Conservation (phyloP, 176 grass and related monocot species). For the Aegilops speltoides region DNA sequence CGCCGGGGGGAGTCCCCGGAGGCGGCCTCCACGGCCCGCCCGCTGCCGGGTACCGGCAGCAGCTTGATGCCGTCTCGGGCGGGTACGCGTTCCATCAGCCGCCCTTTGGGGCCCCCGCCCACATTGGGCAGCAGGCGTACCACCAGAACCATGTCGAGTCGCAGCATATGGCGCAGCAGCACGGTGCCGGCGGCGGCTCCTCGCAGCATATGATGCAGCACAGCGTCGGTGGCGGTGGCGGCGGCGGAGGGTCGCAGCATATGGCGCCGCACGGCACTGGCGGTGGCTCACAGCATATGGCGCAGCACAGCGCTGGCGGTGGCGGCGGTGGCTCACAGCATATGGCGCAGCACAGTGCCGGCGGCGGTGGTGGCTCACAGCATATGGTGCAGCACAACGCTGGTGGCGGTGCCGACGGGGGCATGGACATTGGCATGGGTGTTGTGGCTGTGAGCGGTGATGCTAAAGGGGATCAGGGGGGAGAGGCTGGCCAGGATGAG, state of each 20-base stretch:
- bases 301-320: slow-evolving; percentile 5
- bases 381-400: slow-evolving; percentile 23
- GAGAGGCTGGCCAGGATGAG: slow-evolving; percentile 32
- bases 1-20: slow-evolving; percentile 18
- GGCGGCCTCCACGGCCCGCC: slow-evolving; percentile 27
- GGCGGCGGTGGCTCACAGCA: too few relatives aligned
- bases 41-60: slow-evolving; percentile 32
- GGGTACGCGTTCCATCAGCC: slow-evolving; percentile 37
- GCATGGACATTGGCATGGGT: slow-evolving; percentile 34
- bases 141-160: slow-evolving; percentile 58
- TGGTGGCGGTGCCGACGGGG: background rate
- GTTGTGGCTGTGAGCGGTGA: slow-evolving; percentile 1
- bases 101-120: slow-evolving; percentile 22
- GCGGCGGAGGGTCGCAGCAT: slow-evolving; percentile 21
- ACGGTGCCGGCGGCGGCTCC: background rate
- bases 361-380: background rate
- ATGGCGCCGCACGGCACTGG: too few relatives aligned
- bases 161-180: slow-evolving; percentile 29
- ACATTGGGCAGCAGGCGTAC: slow-evolving; percentile 41
- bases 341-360: too few relatives aligned
- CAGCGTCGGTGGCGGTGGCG: background rate
- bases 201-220: too few relatives aligned
- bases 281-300: slow-evolving; percentile 15
- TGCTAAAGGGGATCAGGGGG: slow-evolving; percentile 41
- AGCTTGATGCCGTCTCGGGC: slow-evolving; percentile 46